Conservation (phyloP, 768 basidiomycete species). For the Tulasnella sp. region DNA sequence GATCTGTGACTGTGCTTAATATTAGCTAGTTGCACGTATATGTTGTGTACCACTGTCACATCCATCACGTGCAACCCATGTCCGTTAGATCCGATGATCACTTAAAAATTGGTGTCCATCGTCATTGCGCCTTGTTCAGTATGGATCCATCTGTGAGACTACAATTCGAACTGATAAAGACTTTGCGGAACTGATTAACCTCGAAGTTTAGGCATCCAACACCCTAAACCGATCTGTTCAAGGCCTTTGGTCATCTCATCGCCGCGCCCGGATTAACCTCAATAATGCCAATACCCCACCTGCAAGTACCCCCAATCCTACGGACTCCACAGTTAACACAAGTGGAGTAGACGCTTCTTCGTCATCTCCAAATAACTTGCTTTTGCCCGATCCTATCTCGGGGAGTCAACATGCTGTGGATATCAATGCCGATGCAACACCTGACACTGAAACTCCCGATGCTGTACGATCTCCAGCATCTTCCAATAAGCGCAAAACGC, state of each 20-base stretch:
- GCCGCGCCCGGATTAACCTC: constrained; percentile 53
- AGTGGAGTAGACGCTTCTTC: constrained; percentile 18
- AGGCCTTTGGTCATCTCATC: constrained; percentile 58
- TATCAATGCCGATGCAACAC: constrained; percentile 10
- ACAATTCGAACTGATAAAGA: too few species aligned
- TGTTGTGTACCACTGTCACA: too few species aligned
- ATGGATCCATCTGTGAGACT: too few species aligned
- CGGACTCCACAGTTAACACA: constrained; percentile 21
- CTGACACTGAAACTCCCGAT: constrained; percentile 21
- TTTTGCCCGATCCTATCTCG: constrained; percentile 18
- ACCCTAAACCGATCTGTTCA: constrained; percentile 67
- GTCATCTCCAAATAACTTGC: constrained; percentile 21
- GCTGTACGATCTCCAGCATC: constrained; percentile 20
- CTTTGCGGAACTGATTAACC: too few species aligned
- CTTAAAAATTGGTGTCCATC: too few species aligned
- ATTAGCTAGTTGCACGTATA: too few species aligned
- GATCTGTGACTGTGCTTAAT: too few species aligned
- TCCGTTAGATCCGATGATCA: too few species aligned
- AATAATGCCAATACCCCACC: constrained; percentile 31
- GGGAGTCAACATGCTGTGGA: constrained; percentile 12
- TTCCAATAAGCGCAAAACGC: constrained; percentile 62
- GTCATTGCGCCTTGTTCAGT: too few species aligned
- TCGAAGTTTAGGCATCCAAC: constrained; percentile 30
- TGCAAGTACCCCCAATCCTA: constrained; percentile 18
- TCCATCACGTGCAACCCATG: too few species aligned